These are phyloP conservation scores for Colletotrichum incanum DNA, from an alignment of 2,329 filamentous ascomycete species.

Conservation along the genomic window DNA sequence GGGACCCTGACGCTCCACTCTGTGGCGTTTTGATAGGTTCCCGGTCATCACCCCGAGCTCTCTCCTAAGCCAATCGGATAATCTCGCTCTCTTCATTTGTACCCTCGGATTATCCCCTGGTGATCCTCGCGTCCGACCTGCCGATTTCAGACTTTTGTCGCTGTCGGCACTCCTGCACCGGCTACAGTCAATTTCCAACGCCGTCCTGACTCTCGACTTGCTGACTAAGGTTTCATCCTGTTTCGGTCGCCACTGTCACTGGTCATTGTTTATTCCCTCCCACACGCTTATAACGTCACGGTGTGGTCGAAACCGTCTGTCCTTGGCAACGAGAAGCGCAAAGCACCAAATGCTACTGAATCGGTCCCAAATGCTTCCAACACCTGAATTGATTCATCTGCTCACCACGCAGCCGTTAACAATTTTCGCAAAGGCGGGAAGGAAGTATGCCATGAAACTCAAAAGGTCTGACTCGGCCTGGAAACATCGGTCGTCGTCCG, in stretches of 20 bases:
- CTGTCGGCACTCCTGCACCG: too few species aligned
- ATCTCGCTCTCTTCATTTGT: too few species aligned
- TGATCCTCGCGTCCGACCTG: not conserved
- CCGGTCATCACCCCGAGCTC: not conserved
- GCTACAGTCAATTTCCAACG: not conserved
- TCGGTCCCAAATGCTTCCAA: conserved; percentile 1
- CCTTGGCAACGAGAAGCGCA: conserved; percentile 12
- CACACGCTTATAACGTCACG: not conserved
- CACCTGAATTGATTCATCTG: not conserved
- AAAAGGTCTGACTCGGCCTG: conserved; percentile 23
- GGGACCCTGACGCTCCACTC: not conserved
- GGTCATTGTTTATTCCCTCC: not conserved
- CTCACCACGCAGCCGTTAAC: not conserved
- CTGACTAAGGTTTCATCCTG: conserved; percentile 41
- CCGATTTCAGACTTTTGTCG: not conserved
- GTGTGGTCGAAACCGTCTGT: not conserved
- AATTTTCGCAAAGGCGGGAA: not conserved
- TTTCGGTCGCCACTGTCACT: conserved; percentile 26
- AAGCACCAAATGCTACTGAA: not conserved
- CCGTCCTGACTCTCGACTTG: not conserved
- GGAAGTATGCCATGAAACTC: conserved; percentile 13
- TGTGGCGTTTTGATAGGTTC: conserved; percentile 1
- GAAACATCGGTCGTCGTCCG: conserved; percentile 8
- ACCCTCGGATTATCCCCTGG: not conserved
- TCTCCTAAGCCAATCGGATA: not conserved